phyloP scores from a whole-genome alignment of 2,329 filamentous ascomycete genomes.

The Colletotrichum godetiae region DNA sequence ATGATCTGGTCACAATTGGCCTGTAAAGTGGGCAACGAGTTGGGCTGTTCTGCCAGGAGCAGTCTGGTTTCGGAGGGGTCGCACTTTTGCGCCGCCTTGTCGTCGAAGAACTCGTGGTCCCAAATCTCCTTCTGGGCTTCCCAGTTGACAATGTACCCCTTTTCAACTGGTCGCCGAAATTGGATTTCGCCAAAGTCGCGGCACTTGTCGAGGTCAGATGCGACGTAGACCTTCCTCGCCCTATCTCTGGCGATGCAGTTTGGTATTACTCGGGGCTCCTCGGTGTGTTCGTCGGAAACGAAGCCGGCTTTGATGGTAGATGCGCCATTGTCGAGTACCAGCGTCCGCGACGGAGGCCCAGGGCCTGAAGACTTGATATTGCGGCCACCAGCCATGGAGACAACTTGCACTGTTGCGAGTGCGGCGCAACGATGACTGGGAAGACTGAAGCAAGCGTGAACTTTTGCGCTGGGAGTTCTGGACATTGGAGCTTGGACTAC shows the following conservation, averaged over 20 bases:
- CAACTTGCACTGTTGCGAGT: not conserved
- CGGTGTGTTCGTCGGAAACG: slow-evolving; percentile 58
- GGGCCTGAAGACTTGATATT: slow-evolving; percentile 65
- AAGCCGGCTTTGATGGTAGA: slow-evolving; percentile 93
- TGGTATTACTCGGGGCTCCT: slow-evolving; percentile 78
- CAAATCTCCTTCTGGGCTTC: slow-evolving; percentile 95
- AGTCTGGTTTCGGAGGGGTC: slow-evolving; percentile 86
- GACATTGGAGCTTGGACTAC: not conserved
- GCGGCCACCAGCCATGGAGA: slow-evolving; percentile 56
- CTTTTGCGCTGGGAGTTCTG: not conserved
- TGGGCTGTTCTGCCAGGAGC: slow-evolving; percentile 86
- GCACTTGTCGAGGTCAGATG: slow-evolving; percentile 80
- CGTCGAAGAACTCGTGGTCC: slow-evolving; percentile 87
- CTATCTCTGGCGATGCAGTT: slow-evolving; percentile 91
- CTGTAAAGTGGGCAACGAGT: slow-evolving; percentile 83
- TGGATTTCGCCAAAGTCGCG: slow-evolving; percentile 89
- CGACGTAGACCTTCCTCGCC: slow-evolving; percentile 82
- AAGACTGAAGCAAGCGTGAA: not conserved
- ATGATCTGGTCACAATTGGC: slow-evolving; percentile 95
- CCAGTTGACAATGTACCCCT: slow-evolving; percentile 96
- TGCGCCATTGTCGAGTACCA: slow-evolving; percentile 94
- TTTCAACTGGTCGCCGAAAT: slow-evolving; percentile 91
- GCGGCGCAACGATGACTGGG: not conserved
- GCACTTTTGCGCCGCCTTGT: slow-evolving; percentile 73
- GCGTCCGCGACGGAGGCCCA: slow-evolving; percentile 71